Conservation (phyloP, 129 eudicot genomes). For the Logfia minima region DNA sequence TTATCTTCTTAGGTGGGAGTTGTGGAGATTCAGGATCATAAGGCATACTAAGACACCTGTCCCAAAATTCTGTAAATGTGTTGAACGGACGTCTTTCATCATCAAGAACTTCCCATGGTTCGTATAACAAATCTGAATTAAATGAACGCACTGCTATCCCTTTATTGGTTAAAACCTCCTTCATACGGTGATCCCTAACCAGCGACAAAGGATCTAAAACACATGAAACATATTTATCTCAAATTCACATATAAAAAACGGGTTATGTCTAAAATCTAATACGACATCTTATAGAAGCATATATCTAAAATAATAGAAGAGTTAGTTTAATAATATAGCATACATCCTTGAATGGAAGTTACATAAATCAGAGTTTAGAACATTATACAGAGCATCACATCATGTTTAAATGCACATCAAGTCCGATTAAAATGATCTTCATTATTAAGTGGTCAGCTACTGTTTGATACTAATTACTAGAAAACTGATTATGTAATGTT, state of each 20-base stretch:
- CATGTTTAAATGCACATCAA: too few relatives aligned
- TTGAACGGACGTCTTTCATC: constrained; percentile 64
- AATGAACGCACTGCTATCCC: constrained; percentile 76
- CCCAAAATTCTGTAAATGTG: constrained; percentile 86
- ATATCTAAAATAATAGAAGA: too few relatives aligned
- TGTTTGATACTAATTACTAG: too few relatives aligned
- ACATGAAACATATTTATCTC: neutral
- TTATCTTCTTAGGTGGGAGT: constrained; percentile 88
- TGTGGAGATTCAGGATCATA: constrained; percentile 94
- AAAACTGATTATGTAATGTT: too few relatives aligned
- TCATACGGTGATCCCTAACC: constrained; percentile 84
- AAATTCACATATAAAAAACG: too few relatives aligned
- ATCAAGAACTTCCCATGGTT: constrained; percentile 94
- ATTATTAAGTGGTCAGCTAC: too few relatives aligned
- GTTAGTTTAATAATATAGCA: too few relatives aligned
- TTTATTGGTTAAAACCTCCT: constrained; percentile 66
- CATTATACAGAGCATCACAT: too few relatives aligned
- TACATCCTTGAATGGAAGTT: too few relatives aligned
- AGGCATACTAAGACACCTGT: constrained; percentile 91
- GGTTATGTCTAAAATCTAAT: too few relatives aligned
- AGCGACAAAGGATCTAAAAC: constrained; percentile 85
- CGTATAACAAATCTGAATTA: constrained; percentile 87
- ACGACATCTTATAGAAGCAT: neutral
- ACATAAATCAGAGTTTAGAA: too few relatives aligned
- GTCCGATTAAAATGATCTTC: too few relatives aligned